Conservation (phyloP, 345 rosid genomes). For the Camelina hispida region DNA sequence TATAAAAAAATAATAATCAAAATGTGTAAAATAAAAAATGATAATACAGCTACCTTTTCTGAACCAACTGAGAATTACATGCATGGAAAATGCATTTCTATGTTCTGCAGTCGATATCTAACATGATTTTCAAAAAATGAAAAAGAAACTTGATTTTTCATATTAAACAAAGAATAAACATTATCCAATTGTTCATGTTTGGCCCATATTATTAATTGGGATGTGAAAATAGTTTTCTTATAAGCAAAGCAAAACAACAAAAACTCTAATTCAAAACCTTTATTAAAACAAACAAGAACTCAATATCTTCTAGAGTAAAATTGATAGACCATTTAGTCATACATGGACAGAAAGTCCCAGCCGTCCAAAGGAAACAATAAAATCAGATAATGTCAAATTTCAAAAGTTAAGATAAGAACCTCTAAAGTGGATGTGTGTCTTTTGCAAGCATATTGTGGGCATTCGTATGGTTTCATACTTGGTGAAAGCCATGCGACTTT, state of each 20-base stretch:
- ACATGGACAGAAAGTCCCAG: slow-evolving; percentile 33
- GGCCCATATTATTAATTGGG: slow-evolving; percentile 6
- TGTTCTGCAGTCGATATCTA: not conserved
- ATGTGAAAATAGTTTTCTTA: slow-evolving; percentile 1
- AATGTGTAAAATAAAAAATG: not conserved
- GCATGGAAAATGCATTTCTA: not conserved
- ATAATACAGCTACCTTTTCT: not conserved
- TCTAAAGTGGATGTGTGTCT: slow-evolving; percentile 21
- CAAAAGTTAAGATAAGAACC: slow-evolving; percentile 37
- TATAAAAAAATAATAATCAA: not conserved
- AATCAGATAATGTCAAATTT: slow-evolving; percentile 23
- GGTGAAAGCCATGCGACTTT: slow-evolving; percentile 13
- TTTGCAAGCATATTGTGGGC: slow-evolving; percentile 19
- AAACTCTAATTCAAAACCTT: slow-evolving; percentile 23
- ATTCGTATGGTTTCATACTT: slow-evolving; percentile 33
- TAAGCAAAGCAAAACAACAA: slow-evolving; percentile 7
- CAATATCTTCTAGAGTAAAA: not conserved
- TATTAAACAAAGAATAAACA: slow-evolving; percentile 11
- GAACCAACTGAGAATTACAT: not conserved
- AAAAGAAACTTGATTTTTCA: not conserved
- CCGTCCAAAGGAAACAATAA: slow-evolving; percentile 34
- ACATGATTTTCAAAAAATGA: too few relatives aligned
- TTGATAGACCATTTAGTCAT: slow-evolving; percentile 21
- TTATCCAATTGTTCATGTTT: slow-evolving; percentile 12
- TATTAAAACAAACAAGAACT: not conserved